phyloP scores from a whole-genome alignment of 345 rosid species.

The Erysimum cheiranthoides region DNA sequence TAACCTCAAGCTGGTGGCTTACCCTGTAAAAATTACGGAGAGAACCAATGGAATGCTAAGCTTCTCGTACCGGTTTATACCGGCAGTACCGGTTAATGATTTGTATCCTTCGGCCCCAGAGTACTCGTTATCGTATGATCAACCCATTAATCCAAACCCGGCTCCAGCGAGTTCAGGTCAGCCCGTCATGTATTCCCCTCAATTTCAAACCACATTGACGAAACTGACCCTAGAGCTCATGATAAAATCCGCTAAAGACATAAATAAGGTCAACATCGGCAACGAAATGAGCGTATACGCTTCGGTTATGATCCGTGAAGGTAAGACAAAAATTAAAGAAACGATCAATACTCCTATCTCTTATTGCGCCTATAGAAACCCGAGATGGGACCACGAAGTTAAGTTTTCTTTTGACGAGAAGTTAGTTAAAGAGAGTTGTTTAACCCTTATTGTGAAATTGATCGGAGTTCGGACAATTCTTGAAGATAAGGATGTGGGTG shows the following conservation, averaged over 20 bases:
- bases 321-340: slow-evolving; percentile 32
- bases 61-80: slow-evolving; percentile 60
- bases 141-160: not conserved
- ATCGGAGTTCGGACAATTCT: slow-evolving; percentile 55
- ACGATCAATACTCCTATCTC: slow-evolving; percentile 49
- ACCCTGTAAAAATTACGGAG: slow-evolving; percentile 55
- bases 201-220: slow-evolving; percentile 34
- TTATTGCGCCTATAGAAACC: slow-evolving; percentile 53
- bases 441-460: slow-evolving; percentile 53
- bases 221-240: slow-evolving; percentile 53
- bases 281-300: slow-evolving; percentile 72
- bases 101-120: not conserved
- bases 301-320: slow-evolving; percentile 14
- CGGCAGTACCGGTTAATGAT: slow-evolving; percentile 3
- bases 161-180: slow-evolving; percentile 5
- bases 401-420: slow-evolving; percentile 56
- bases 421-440: slow-evolving; percentile 48
- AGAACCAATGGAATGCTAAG: slow-evolving; percentile 48
- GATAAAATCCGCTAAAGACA: slow-evolving; percentile 57
- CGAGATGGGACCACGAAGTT: slow-evolving; percentile 64
- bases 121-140: not conserved
- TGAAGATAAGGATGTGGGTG: slow-evolving; percentile 67
- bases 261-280: slow-evolving; percentile 56
- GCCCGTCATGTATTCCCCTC: not conserved
- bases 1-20: slow-evolving; percentile 45